phyloP scores from a whole-genome alignment of 2,329 filamentous ascomycete genomes.

The Byssochlamys sp. region DNA sequence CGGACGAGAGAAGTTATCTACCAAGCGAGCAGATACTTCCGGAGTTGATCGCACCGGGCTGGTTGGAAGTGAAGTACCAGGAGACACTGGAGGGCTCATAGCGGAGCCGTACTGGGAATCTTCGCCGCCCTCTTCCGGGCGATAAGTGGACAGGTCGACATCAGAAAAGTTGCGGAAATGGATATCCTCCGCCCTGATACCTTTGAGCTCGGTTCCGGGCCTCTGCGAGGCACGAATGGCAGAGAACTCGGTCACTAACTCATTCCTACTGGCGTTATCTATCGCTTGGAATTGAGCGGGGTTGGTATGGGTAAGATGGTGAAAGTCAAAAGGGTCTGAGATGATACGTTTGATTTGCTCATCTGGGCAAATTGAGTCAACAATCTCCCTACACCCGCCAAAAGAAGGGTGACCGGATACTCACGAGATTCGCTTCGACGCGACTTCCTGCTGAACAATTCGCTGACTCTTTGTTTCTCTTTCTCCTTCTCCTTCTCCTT shows the following conservation, averaged over 20 bases:
- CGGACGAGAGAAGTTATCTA: slow-evolving; percentile 50
- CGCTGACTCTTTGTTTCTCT: slow-evolving; percentile 23
- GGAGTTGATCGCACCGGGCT: slow-evolving; percentile 15
- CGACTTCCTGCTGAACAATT: slow-evolving; percentile 24
- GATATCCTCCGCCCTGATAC: slow-evolving; percentile 44
- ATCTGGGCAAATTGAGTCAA: slow-evolving; percentile 17
- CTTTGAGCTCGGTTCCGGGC: slow-evolving; percentile 40
- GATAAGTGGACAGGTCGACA: slow-evolving; percentile 15
- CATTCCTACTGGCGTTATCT: slow-evolving; percentile 41
- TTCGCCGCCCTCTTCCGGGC: background rate
- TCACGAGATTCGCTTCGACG: slow-evolving; percentile 28
- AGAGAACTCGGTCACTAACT: slow-evolving; percentile 46
- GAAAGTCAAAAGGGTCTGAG: slow-evolving; percentile 55
- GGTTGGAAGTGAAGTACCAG: slow-evolving; percentile 16
- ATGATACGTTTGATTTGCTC: slow-evolving; percentile 42
- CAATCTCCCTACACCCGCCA: background rate
- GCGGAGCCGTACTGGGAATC: slow-evolving; percentile 3
- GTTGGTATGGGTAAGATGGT: slow-evolving; percentile 53
- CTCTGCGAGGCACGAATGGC: slow-evolving; percentile 45
- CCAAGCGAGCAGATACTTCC: slow-evolving; percentile 24
- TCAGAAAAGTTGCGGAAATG: slow-evolving; percentile 27
- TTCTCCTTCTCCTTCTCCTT: slow-evolving; percentile 25
- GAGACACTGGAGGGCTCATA: slow-evolving; percentile 23
- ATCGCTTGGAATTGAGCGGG: slow-evolving; percentile 45
- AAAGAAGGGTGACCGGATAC: slow-evolving; percentile 9